phyloP scores from a whole-genome alignment of 768 basidiomycete genomes.

The Crepidotus variabilis region DNA sequence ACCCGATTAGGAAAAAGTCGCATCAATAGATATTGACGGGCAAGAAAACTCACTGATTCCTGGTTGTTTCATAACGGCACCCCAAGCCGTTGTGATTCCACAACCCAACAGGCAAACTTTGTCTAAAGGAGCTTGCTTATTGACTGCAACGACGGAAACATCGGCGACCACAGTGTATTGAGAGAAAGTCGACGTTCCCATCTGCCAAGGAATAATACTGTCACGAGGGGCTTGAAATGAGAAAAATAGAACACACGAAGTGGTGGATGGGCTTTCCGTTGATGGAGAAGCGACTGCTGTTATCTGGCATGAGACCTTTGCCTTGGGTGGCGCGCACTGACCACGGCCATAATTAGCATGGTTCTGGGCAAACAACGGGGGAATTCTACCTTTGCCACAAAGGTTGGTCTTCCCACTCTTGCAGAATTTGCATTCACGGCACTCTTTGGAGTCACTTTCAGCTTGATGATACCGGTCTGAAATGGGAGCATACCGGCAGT shows the following conservation, averaged over 20 bases:
- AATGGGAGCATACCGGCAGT: conserved; percentile 70
- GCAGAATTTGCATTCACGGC: conserved; percentile 98
- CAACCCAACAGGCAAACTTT: conserved; percentile 97
- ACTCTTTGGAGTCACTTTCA: conserved; percentile 53
- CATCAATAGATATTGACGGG: neutral
- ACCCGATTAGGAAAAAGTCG: conserved; percentile 3
- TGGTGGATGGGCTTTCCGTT: conserved; percentile 86
- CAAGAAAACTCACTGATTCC: conserved; percentile 60
- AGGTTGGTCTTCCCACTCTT: conserved; percentile 98
- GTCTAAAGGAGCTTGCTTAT: conserved; percentile 81
- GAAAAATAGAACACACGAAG: conserved; percentile 58
- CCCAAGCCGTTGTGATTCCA: conserved; percentile 99
- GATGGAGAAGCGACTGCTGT: conserved; percentile 81
- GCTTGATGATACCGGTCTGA: too few species aligned
- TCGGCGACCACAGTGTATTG: conserved; percentile 99
- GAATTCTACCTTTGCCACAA: conserved; percentile 76
- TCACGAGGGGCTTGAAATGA: neutral
- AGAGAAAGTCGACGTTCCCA: conserved; percentile 99
- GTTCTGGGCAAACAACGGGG: neutral
- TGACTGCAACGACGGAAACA: conserved; percentile 91
- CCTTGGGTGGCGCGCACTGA: conserved; percentile 92
- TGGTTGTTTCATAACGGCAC: conserved; percentile 87
- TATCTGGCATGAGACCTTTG: conserved; percentile 92
- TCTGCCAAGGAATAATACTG: conserved; percentile 42
- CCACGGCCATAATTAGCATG: conserved; percentile 1